phyloP scores from a whole-genome alignment of 768 basidiomycete genomes.

The Pulveroboletus sp. region DNA sequence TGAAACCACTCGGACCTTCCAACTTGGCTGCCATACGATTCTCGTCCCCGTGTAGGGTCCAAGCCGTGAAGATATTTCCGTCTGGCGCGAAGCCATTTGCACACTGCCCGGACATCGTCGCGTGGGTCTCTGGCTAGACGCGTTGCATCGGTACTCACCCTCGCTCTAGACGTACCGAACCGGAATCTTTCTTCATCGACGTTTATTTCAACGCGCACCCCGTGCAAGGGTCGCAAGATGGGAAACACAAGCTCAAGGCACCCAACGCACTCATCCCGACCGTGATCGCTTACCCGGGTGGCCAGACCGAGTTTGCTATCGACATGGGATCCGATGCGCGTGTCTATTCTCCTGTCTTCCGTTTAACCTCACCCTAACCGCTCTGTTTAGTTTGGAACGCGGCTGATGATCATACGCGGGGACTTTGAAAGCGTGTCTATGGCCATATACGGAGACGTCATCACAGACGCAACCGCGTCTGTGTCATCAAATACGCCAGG shows the following conservation, averaged over 20 bases:
- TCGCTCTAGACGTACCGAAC: conserved; percentile 56
- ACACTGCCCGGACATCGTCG: conserved; percentile 53
- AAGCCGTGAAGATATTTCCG: conserved; percentile 66
- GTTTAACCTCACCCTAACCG: conserved; percentile 1
- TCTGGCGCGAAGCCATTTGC: conserved; percentile 58
- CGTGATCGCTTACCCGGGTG: conserved; percentile 65
- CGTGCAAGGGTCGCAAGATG: conserved; percentile 37
- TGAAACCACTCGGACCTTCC: conserved; percentile 53
- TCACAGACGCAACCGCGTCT: conserved; percentile 40
- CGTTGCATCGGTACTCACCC: neutral
- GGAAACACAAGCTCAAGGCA: conserved; percentile 56
- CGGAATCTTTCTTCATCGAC: conserved; percentile 67
- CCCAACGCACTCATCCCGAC: conserved; percentile 73
- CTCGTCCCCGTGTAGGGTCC: conserved; percentile 59
- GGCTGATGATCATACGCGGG: conserved; percentile 79
- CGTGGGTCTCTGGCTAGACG: conserved; percentile 39
- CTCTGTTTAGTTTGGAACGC: conserved; percentile 55
- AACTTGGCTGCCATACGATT: conserved; percentile 71
- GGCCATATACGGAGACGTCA: conserved; percentile 47
- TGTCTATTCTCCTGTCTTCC: conserved; percentile 2
- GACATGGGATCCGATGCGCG: conserved; percentile 68
- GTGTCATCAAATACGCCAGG: conserved; percentile 40
- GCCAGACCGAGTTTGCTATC: conserved; percentile 58
- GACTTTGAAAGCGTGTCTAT: conserved; percentile 50
- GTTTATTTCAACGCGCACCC: conserved; percentile 72